Evolutionary conservation across 2,329 filamentous ascomycete species (phyloP), one percentile per base, ranked within the genome.

Genomic region (Hypoxylon sp.): DNA sequence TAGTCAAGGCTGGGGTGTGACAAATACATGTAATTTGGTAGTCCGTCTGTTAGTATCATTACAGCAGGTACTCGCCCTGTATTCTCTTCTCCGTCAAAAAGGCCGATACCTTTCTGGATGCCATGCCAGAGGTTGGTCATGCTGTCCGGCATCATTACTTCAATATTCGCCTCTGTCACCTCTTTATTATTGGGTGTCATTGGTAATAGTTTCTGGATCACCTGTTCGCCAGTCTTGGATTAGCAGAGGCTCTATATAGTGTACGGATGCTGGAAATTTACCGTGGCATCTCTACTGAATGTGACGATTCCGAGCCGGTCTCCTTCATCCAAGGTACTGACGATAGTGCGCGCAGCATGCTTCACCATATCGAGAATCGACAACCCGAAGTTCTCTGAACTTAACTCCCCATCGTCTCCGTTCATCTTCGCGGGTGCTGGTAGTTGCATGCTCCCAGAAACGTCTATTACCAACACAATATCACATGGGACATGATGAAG

Each of bases 391-490:
- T 81, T 73, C 67, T 89, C 85, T 1, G 49, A 52, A 11, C 49
- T 67, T 13, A 56, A 14, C 3, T 74, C 66, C 14, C 76, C 73
- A 5, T 82, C 79, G 13, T 81, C 82, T 1, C 75, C 68, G 2
- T 73, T 74, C 9, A 72, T 72, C 0, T 86, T 84, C 0, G 85
- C 79, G 0, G 83, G 84, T 0, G 87, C 87, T 1, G 76, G 70
- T 0, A 65, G 57, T 0, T 64, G 55, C 88, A 90, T 90, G 76
- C 86, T 89, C 0, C 80, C 81, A 0, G 88, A 90, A 13, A 89
- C 81, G 72, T 90, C 88, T 59, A 90, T 88, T 14, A 87, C 87
- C 2, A 90, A 81, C 1, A 89, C 87, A 32, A 90, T 85, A 66
- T 90, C 87, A 73, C 85, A 88, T 1, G 86, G 83, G 0, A 85